phyloP scores from a whole-genome alignment of 176 grass and related monocot species.

The Zoysia japonica region DNA sequence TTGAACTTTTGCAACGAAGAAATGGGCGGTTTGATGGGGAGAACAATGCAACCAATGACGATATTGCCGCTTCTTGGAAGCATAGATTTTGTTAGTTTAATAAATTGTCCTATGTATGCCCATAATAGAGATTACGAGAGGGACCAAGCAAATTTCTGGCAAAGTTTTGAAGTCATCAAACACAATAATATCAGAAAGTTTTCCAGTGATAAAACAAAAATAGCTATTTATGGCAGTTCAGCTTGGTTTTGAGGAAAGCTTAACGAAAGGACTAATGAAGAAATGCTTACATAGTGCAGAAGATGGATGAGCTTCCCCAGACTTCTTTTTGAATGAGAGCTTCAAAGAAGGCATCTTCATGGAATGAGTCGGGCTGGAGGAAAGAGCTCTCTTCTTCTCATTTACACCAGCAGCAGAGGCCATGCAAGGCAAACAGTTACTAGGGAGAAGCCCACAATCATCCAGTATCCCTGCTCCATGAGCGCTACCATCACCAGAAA shows the following conservation, averaged over 20 bases:
- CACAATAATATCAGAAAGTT: not conserved
- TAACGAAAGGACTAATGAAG: not conserved
- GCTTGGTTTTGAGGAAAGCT: not conserved
- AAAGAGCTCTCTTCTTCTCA: constrained; percentile 74
- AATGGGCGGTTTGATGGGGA: constrained; percentile 5
- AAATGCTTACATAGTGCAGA: constrained; percentile 68
- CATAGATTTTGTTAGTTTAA: not conserved
- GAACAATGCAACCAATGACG: constrained; percentile 19
- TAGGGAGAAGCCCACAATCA: constrained; percentile 77
- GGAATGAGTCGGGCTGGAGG: constrained; percentile 71
- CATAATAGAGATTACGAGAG: not conserved
- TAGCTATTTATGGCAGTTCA: not conserved
- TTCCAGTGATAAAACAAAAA: not conserved
- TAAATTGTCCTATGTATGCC: not conserved
- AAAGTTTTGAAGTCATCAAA: constrained; percentile 20
- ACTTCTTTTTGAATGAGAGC: constrained; percentile 89
- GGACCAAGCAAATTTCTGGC: not conserved
- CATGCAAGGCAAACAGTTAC: constrained; percentile 88
- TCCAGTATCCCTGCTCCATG: constrained; percentile 60
- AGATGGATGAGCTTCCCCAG: constrained; percentile 70
- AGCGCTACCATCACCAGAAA: constrained; percentile 41
- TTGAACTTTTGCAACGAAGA: not conserved
- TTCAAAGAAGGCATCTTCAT: constrained; percentile 84
- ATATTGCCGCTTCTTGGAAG: constrained; percentile 2
- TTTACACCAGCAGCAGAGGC: constrained; percentile 55